Conservation (phyloP, 2,329 filamentous ascomycete species). For the Colletotrichum brevisporum region DNA sequence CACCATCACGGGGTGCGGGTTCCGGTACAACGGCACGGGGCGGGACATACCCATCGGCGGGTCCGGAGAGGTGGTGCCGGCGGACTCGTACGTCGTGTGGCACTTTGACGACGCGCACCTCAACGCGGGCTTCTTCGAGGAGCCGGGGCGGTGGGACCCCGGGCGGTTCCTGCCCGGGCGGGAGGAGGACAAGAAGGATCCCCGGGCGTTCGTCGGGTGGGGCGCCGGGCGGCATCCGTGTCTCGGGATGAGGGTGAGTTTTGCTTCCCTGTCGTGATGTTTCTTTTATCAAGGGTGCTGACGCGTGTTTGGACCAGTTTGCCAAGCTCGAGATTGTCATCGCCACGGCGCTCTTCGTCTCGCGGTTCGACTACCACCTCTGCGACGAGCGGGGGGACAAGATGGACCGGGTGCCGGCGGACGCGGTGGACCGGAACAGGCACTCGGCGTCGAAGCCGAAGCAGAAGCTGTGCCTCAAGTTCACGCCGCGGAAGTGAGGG, state of each 20-base stretch:
- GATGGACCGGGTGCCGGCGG: constrained; percentile 45
- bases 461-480: constrained; percentile 52
- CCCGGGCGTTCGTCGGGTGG: constrained; percentile 52
- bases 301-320: constrained; percentile 50
- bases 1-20: constrained; percentile 60
- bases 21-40: constrained; percentile 66
- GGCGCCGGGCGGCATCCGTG: constrained; percentile 54
- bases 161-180: constrained; percentile 60
- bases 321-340: constrained; percentile 68
- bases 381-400: constrained; percentile 55
- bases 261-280: not conserved
- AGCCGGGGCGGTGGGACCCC: constrained; percentile 66
- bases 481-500: constrained; percentile 43
- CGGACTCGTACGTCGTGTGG: constrained; percentile 61
- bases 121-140: constrained; percentile 61
- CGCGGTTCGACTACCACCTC: constrained; percentile 62
- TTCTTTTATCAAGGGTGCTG: constrained; percentile 9
- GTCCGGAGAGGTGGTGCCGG: constrained; percentile 64
- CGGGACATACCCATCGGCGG: constrained; percentile 59
- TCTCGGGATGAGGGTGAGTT: constrained; percentile 45
- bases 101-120: constrained; percentile 63
- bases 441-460: constrained; percentile 57
- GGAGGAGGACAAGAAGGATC: constrained; percentile 58
- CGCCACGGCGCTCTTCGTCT: constrained; percentile 63
- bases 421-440: constrained; percentile 51